Evolutionary conservation across 768 basidiomycete genomes (phyloP).

Genomic region (Jaapia argillacea): DNA sequence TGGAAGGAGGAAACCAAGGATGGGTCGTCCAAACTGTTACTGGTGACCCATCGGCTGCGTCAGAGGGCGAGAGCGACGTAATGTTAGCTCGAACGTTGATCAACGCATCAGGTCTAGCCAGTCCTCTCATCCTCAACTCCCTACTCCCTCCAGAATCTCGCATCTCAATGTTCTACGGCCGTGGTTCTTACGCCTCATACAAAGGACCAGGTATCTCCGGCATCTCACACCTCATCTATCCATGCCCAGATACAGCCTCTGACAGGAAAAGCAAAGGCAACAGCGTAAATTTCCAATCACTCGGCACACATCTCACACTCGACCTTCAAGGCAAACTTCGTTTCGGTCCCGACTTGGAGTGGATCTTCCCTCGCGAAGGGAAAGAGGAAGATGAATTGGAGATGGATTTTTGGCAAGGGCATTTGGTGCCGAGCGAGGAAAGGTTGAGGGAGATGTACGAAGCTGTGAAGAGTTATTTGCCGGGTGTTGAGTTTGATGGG

Average conservation of each 20-base stretch:
- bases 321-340: constrained; percentile 77
- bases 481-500: constrained; percentile 45
- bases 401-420: constrained; percentile 66
- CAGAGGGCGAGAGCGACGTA: constrained; percentile 41
- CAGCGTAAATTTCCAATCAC: constrained; percentile 51
- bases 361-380: constrained; percentile 49
- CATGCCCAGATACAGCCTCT: constrained; percentile 69
- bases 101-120: constrained; percentile 75
- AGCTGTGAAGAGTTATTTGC: constrained; percentile 69
- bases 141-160: constrained; percentile 45
- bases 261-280: constrained; percentile 40
- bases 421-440: constrained; percentile 55
- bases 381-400: constrained; percentile 29
- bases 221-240: constrained; percentile 80
- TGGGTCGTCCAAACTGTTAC: constrained; percentile 86
- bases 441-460: constrained; percentile 53
- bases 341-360: constrained; percentile 92
- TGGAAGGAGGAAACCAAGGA: constrained; percentile 38
- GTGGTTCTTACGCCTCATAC: constrained; percentile 86
- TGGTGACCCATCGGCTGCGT: no score
- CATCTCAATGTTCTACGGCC: constrained; percentile 71
- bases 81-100: constrained; percentile 69
- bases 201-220: constrained; percentile 62
- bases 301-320: constrained; percentile 89
- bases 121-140: constrained; percentile 60